phyloP scores from a whole-genome alignment of 139 green algal genomes.

The Chlorella sp. region DNA sequence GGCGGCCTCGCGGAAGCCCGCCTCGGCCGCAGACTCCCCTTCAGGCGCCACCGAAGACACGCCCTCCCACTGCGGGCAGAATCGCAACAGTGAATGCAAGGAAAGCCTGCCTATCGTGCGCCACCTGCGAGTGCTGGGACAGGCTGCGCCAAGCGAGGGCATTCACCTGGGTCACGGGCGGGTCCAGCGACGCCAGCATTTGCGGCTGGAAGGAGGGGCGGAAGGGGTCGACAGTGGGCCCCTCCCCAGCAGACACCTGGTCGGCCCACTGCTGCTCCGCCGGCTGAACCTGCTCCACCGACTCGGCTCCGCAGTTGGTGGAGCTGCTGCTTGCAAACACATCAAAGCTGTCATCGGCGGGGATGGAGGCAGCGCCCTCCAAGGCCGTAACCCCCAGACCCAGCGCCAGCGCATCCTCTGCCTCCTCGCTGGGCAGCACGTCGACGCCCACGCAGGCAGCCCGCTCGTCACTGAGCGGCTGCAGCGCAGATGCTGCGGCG shows the following conservation, averaged over 20 bases:
- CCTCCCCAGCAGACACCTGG: background rate
- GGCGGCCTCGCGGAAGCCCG: conserved; percentile 2
- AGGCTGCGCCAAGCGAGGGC: no score
- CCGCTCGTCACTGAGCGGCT: background rate
- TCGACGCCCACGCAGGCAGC: background rate
- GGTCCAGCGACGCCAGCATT: conserved; percentile 36
- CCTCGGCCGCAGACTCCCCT: conserved; percentile 1
- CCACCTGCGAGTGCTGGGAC: no score
- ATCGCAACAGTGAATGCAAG: background rate
- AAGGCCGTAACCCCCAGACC: no score
- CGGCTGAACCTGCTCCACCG: background rate
- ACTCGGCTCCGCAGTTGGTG: background rate
- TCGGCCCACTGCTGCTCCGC: background rate
- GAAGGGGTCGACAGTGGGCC: conserved; percentile 36
- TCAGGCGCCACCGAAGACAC: conserved; percentile 21
- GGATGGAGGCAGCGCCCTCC: no score
- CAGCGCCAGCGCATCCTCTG: conserved; percentile 20
- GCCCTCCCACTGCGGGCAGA: conserved; percentile 34
- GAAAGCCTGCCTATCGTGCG: background rate
- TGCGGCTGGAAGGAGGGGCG: conserved; percentile 19
- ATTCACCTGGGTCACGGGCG: conserved; percentile 25
- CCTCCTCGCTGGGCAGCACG: conserved; percentile 1
- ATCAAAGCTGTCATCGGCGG: conserved; percentile 4
- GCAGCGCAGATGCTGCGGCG: background rate
- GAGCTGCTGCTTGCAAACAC: background rate